Percentiles rank a stretch among this genome's conserved stretches.
Evolutionary conservation across 768 basidiomycete genomes (phyloP).

Genomic region (Lentinula boryana): DNA sequence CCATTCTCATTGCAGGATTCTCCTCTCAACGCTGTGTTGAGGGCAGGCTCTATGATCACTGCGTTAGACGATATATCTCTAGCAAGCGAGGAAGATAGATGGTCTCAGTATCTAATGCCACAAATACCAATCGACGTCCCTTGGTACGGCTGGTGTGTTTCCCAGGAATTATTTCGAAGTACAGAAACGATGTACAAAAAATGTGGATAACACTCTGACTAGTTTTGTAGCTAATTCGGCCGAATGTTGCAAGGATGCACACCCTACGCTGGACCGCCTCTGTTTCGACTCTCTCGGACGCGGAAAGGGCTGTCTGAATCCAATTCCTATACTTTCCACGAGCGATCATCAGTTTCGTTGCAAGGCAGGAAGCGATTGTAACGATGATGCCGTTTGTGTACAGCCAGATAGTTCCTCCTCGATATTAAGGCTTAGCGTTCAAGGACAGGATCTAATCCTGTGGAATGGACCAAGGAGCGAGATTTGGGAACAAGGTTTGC

Average conservation of each 20-base stretch:
- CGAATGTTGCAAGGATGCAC: constrained; percentile 1
- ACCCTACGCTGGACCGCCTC: constrained; percentile 19
- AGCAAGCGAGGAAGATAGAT: constrained; percentile 27
- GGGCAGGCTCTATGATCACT: constrained; percentile 53
- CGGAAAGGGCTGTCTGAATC: constrained; percentile 48
- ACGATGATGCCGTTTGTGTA: constrained; percentile 41
- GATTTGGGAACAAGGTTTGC: constrained; percentile 60
- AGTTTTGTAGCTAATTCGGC: neutral
- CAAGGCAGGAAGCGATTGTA: constrained; percentile 26
- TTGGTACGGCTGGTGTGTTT: constrained; percentile 59
- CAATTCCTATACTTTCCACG: constrained; percentile 42
- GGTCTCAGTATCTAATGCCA: constrained; percentile 40
- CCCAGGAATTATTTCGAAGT: constrained; percentile 24
- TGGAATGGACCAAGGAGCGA: constrained; percentile 71
- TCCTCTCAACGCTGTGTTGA: constrained; percentile 50
- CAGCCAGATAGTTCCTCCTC: constrained; percentile 41
- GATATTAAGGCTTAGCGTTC: constrained; percentile 43
- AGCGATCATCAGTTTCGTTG: constrained; percentile 31
- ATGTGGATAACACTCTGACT: too few species aligned
- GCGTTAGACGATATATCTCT: constrained; percentile 59
- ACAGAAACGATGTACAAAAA: constrained; percentile 5
- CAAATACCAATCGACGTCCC: neutral
- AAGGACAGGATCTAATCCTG: constrained; percentile 39
- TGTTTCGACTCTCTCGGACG: constrained; percentile 38
- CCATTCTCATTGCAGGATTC: constrained; percentile 42